A percentile compares a stretch with the other conserved stretches of the same genome.
These are phyloP conservation scores for Candida sp. DNA, from an alignment of 1,139 yeast genomes.

Conservation along the genomic window DNA sequence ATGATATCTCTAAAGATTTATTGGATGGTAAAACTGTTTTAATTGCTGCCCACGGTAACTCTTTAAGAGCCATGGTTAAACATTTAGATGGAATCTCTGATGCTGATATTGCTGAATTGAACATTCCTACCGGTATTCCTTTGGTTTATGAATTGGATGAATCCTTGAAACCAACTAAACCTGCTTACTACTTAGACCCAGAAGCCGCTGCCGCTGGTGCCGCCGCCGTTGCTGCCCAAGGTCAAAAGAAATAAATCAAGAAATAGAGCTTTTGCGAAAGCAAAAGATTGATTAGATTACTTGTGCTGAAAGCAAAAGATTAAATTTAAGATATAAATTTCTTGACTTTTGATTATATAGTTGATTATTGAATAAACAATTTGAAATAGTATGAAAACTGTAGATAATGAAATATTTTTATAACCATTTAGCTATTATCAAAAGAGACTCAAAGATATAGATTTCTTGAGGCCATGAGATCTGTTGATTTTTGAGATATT, in stretches of 20 bases:
- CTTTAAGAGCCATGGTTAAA: constrained; percentile 95
- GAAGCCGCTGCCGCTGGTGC: constrained; percentile 99
- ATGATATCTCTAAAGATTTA: constrained; percentile 83
- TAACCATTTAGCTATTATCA: no score
- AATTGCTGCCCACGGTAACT: constrained; percentile 98
- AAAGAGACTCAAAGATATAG: no score
- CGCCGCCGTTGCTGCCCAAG: constrained; percentile 98
- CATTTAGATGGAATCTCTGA: constrained; percentile 94
- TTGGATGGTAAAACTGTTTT: constrained; percentile 86
- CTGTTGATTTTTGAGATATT: no score
- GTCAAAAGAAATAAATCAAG: constrained; percentile 46
- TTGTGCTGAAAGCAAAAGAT: not conserved
- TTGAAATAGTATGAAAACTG: no score
- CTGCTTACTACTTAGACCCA: constrained; percentile 96
- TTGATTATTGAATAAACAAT: no score
- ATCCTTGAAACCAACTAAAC: constrained; percentile 84
- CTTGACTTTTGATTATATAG: no score
- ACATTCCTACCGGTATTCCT: constrained; percentile 99
- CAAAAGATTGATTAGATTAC: no score
- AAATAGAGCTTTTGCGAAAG: no score
- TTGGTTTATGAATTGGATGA: constrained; percentile 95
- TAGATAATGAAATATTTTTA: no score
- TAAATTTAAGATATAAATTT: no score
- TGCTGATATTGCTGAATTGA: constrained; percentile 87
- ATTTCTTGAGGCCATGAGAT: no score